Evolutionary conservation across 2,329 filamentous ascomycete genomes (phyloP).

Genomic region (Tolypocladium paradoxum): DNA sequence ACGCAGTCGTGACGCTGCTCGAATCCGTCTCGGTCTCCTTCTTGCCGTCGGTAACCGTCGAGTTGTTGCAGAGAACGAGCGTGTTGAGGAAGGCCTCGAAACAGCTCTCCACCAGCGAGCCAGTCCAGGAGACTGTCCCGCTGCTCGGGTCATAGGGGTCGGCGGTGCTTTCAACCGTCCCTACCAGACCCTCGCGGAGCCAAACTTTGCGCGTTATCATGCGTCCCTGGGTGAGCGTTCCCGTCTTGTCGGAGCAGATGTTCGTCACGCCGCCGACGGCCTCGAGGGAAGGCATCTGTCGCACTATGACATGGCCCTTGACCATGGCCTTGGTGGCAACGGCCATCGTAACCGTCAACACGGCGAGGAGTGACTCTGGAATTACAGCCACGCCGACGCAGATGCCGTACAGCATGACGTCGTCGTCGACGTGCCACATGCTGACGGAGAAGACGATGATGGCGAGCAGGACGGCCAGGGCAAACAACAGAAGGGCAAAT

Average conservation of each 20-base stretch:
- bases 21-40: constrained; percentile 35
- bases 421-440: constrained; percentile 39
- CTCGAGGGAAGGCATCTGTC: constrained; percentile 54
- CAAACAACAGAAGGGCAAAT: constrained; percentile 72
- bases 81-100: constrained; percentile 41
- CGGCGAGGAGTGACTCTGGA: constrained; percentile 56
- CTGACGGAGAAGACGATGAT: constrained; percentile 52
- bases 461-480: constrained; percentile 51
- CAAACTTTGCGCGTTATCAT: constrained; percentile 56
- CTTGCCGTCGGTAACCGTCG: constrained; percentile 36
- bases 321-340: constrained; percentile 56
- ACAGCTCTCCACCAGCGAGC: constrained; percentile 25
- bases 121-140: constrained; percentile 37
- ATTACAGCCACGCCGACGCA: constrained; percentile 54
- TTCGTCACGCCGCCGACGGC: constrained; percentile 60
- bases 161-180: constrained; percentile 42
- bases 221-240: constrained; percentile 54
- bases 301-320: constrained; percentile 53
- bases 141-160: constrained; percentile 52
- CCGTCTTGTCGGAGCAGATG: constrained; percentile 62
- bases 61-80: constrained; percentile 52
- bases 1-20: constrained; percentile 34
- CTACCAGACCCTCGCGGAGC: constrained; percentile 42
- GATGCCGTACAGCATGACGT: constrained; percentile 51
- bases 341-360: constrained; percentile 61